Evolutionary conservation across 257 asterid genomes (phyloP).

Genomic region (Primulina huaijiensis): DNA sequence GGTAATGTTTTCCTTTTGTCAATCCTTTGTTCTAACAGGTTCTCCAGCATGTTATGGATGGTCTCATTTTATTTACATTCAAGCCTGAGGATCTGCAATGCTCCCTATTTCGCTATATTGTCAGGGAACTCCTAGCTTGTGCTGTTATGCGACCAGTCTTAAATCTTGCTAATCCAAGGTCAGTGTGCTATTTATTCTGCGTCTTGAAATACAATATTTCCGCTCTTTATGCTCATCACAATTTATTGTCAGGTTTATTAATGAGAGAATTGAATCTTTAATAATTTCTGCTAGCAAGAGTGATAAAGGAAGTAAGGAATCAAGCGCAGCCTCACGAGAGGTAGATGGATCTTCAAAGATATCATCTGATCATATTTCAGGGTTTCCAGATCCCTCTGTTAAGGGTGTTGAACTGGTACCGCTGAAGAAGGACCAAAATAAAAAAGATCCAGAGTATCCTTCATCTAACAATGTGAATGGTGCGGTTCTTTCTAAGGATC

Average conservation of each 20-base stretch:
- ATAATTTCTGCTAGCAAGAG: slow-evolving; percentile 55
- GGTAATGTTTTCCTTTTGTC: slow-evolving; percentile 23
- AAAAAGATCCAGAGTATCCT: slow-evolving; percentile 33
- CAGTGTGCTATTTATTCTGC: slow-evolving; percentile 21
- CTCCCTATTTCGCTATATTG: slow-evolving; percentile 69
- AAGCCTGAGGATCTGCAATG: slow-evolving; percentile 76
- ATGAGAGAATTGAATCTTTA: slow-evolving; percentile 84
- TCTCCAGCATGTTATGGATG: slow-evolving; percentile 93
- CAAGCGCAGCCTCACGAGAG: slow-evolving; percentile 38
- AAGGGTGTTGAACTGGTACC: slow-evolving; percentile 94
- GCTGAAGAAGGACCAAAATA: slow-evolving; percentile 63
- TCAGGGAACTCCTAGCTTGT: slow-evolving; percentile 92
- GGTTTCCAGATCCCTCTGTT: slow-evolving; percentile 59
- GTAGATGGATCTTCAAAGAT: slow-evolving; percentile 41
- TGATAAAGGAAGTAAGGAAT: slow-evolving; percentile 49
- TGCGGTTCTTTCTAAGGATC: slow-evolving; percentile 61
- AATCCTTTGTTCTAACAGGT: slow-evolving; percentile 55
- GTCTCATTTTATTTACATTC: slow-evolving; percentile 74
- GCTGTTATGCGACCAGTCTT: slow-evolving; percentile 86
- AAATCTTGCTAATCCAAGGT: slow-evolving; percentile 93
- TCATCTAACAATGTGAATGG: slow-evolving; percentile 35
- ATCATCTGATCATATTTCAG: slow-evolving; percentile 52
- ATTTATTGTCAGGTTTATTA: slow-evolving; percentile 74
- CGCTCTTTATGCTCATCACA: slow-evolving; percentile 32
- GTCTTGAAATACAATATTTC: slow-evolving; percentile 22